phyloP scores from a whole-genome alignment of 129 eudicot genomes.

The sunflower (Helianthus annuus) region DNA sequence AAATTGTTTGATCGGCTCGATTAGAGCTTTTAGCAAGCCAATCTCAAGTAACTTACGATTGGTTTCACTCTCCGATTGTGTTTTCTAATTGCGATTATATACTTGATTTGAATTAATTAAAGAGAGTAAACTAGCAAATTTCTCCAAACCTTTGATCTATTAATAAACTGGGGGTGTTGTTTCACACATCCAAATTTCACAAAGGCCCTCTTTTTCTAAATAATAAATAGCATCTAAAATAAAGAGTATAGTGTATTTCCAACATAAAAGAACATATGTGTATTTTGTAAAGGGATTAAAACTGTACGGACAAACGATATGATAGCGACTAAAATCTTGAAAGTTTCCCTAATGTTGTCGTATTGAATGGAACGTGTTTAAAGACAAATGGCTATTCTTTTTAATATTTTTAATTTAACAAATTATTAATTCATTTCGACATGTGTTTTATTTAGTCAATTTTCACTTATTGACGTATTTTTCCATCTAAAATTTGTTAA shows the following conservation, averaged over 20 bases:
- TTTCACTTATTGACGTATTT: not conserved
- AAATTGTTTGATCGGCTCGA: too few relatives aligned
- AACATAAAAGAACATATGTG: slow-evolving; percentile 23
- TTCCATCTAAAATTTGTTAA: too few relatives aligned
- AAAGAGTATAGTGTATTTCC: not conserved
- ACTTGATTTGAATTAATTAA: too few relatives aligned
- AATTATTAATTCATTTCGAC: not conserved
- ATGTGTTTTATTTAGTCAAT: not conserved
- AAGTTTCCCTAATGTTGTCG: slow-evolving; percentile 23
- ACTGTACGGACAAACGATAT: slow-evolving; percentile 24
- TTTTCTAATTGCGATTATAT: too few relatives aligned
- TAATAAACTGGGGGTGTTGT: too few relatives aligned
- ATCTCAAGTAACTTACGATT: too few relatives aligned
- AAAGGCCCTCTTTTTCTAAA: too few relatives aligned
- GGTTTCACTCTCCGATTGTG: too few relatives aligned
- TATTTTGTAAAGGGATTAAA: slow-evolving; percentile 10
- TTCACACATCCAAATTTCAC: too few relatives aligned
- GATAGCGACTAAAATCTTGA: slow-evolving; percentile 24
- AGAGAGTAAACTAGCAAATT: too few relatives aligned
- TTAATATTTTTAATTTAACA: slow-evolving; percentile 15
- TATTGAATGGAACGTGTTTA: slow-evolving; percentile 28
- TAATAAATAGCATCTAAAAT: not conserved
- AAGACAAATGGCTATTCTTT: slow-evolving; percentile 13
- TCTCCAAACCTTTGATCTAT: too few relatives aligned
- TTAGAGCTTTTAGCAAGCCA: too few relatives aligned